Evolutionary conservation across 2,329 filamentous ascomycete genomes (phyloP).

Genomic region (Helicocarpus griseus): DNA sequence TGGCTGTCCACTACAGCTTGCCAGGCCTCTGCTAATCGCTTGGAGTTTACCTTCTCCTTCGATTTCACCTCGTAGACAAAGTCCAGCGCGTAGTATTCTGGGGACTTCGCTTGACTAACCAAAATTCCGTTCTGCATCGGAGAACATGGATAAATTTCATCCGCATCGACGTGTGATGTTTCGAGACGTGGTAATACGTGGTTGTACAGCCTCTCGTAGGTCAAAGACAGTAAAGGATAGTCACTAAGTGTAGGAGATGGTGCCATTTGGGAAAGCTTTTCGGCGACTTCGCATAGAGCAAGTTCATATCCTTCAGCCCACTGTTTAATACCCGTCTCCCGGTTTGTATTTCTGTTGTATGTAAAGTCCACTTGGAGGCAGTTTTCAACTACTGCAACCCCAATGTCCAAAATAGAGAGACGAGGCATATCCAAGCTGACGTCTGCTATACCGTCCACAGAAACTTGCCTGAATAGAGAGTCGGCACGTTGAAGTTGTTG

Average conservation of each 20-base stretch:
- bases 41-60: conserved; percentile 15
- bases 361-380: conserved; percentile 40
- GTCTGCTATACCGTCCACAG: conserved; percentile 33
- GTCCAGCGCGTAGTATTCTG: conserved; percentile 27
- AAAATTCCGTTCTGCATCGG: conserved; percentile 18
- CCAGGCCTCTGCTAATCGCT: conserved; percentile 24
- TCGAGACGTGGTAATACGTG: conserved; percentile 30
- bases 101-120: conserved; percentile 28
- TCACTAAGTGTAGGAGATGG: conserved; percentile 31
- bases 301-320: conserved; percentile 36
- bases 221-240: conserved; percentile 37
- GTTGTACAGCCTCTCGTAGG: conserved; percentile 31
- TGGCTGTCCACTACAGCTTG: conserved; percentile 24
- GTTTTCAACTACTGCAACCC: conserved; percentile 39
- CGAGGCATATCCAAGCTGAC: conserved; percentile 35
- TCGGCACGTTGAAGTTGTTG: conserved; percentile 38
- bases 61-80: conserved; percentile 25
- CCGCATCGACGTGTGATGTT: conserved; percentile 24
- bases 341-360: conserved; percentile 39
- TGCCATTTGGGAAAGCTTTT: conserved; percentile 17
- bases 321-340: conserved; percentile 31
- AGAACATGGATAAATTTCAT: conserved; percentile 27
- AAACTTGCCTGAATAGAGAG: conserved; percentile 33
- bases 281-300: conserved; percentile 22
- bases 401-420: conserved; percentile 43